Percentiles rank a stretch among this genome's conserved stretches.
Conservation (phyloP, 1,284 basidiomycete genomes). For the Malassezia nana region DNA sequence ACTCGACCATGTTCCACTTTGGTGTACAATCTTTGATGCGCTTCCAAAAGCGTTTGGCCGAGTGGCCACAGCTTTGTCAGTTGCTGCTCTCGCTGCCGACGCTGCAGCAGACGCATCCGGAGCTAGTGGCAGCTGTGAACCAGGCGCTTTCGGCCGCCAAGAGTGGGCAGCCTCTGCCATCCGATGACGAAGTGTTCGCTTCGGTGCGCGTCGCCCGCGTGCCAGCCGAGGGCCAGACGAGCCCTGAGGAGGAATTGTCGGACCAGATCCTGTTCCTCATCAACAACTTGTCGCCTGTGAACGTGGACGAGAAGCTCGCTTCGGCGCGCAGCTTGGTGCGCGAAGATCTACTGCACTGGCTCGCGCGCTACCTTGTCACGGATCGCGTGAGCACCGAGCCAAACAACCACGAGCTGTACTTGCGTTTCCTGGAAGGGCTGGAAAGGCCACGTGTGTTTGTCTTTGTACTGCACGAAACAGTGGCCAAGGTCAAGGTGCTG, state of each 20-base stretch:
- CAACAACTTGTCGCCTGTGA: constrained; percentile 90
- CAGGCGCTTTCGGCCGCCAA: constrained; percentile 26
- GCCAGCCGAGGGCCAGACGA: constrained; percentile 24
- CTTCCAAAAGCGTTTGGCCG: constrained; percentile 75
- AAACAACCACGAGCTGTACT: constrained; percentile 91
- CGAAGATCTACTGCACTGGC: constrained; percentile 60
- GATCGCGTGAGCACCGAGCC: constrained; percentile 91
- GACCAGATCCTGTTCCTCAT: constrained; percentile 96
- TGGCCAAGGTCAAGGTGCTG: constrained; percentile 65
- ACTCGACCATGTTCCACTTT: constrained; percentile 90
- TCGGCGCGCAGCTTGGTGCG: constrained; percentile 31
- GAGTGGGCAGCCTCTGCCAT: constrained; percentile 2
- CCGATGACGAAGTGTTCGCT: constrained; percentile 1
- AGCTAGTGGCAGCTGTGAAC: constrained; percentile 54
- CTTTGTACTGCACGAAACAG: constrained; percentile 84
- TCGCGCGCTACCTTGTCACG: constrained; percentile 91
- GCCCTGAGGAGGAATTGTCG: constrained; percentile 74
- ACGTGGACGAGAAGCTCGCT: constrained; percentile 63
- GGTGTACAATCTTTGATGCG: constrained; percentile 80
- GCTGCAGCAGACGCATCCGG: constrained; percentile 74
- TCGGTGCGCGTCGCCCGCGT: background rate
- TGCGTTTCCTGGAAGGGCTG: constrained; percentile 79
- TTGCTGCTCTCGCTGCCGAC: constrained; percentile 78
- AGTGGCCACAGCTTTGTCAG: constrained; percentile 89
- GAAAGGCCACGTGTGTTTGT: constrained; percentile 26